A percentile compares a stretch with the other conserved stretches of the same genome.
These are phyloP conservation scores for Fusarium burgessii DNA, from an alignment of 2,329 filamentous ascomycete species.

Conservation along the genomic window DNA sequence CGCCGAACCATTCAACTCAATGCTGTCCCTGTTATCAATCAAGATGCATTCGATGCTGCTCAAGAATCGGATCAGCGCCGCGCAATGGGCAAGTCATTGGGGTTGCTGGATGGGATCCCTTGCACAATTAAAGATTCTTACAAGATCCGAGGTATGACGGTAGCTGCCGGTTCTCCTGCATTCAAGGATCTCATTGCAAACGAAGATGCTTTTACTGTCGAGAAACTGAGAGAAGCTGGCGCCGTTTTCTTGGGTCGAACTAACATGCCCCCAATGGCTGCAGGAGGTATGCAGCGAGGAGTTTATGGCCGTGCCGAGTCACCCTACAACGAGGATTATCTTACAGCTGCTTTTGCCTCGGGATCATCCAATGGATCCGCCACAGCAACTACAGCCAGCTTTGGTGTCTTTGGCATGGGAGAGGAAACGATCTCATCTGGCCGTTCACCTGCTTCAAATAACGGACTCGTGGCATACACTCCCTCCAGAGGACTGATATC, in stretches of 20 bases:
- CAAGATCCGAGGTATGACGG: conserved; percentile 64
- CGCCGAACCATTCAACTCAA: background rate
- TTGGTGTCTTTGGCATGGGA: background rate
- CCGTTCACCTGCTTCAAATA: conserved; percentile 21
- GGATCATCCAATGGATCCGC: background rate
- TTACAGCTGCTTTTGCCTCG: conserved; percentile 1
- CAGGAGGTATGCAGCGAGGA: conserved; percentile 1
- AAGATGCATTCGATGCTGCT: background rate
- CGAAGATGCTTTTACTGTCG: conserved; percentile 64
- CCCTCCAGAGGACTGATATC: conserved; percentile 26
- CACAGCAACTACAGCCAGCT: background rate
- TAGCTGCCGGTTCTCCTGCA: conserved; percentile 66
- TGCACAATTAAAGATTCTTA: conserved; percentile 68
- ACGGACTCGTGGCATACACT: conserved; percentile 27
- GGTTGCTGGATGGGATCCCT: background rate
- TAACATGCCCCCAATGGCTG: conserved; percentile 14
- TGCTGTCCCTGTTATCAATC: background rate
- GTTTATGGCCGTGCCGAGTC: conserved; percentile 12
- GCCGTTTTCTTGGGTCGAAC: background rate
- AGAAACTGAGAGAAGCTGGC: conserved; percentile 35
- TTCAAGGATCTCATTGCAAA: conserved; percentile 62
- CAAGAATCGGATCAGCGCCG: conserved; percentile 7
- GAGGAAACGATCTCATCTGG: conserved; percentile 4
- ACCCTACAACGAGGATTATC: background rate
- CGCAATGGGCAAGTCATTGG: background rate